Base-by-base conservation (phyloP, 2,329 filamentous ascomycete genomes). In the Orbilia blumenaviensis region DNA sequence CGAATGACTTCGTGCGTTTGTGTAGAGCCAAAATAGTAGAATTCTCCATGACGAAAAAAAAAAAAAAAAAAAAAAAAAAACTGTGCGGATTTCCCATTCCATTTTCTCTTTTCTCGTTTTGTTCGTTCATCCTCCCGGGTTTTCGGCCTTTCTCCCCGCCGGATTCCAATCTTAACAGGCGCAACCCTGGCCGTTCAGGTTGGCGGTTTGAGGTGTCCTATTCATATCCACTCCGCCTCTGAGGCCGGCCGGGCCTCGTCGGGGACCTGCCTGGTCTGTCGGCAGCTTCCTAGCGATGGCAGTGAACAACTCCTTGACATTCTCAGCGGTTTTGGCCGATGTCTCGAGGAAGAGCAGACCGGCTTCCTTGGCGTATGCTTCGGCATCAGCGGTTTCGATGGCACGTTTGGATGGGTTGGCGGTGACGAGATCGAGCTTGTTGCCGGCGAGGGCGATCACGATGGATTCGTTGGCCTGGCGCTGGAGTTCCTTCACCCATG, bases 391-490 rank as follows among this genome's bases (percentile, higher is more conserved):
- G 21, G 92, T 91, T 77, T 90, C 83, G 77, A 99, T 95, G 44
- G 94, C 95, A 81, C 95, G 91, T 88, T 98, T 98, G 83, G 97
- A 94, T 54, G 94, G 94, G 82, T 92, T 92, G 82, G 97, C 94
- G 78, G 90, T 94, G 78, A 97, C 95, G 80, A 99, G 86, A 87
- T 99, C 95, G 82, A 97, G 87, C 86, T 99, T 98, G 88, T 99
- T 99, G 78, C 95, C 95, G 63, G 94, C 95, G 46, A 99, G 89
- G 52, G 95, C 95, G 82, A 99, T 99, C 84, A 99, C 94, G 84
- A 99, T 99, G 85, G 98, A 98, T 85, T 99, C 95, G 86, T 98
- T 99, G 78, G 96, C 95, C 85, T 99, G 95, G 82, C 95, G 91
- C 84, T 99, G 95, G 66, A 99, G 89, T 83, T 99, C 95, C 86